Percentiles rank a stretch among this genome's conserved stretches.
Evolutionary conservation across 495 filamentous ascomycete genomes (phyloP).

Genomic region (Bathelium albidoporum): DNA sequence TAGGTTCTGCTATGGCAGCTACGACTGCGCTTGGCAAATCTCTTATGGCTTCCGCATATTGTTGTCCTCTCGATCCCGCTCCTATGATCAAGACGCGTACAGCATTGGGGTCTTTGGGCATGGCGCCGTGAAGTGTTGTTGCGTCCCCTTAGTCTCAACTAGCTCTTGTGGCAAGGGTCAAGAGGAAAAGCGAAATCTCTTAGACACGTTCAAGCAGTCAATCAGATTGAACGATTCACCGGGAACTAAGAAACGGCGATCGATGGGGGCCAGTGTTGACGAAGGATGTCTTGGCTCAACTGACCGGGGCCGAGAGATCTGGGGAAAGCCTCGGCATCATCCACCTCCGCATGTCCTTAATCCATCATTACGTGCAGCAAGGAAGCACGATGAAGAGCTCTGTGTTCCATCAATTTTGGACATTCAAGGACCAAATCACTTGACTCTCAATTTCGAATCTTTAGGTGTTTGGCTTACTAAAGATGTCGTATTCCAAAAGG

Average conservation of each 20-base stretch:
- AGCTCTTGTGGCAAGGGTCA: no score
- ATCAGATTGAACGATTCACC: no score
- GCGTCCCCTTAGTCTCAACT: neutral
- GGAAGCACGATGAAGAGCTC: neutral
- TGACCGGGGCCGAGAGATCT: neutral
- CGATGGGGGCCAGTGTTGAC: neutral
- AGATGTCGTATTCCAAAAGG: conserved; percentile 15
- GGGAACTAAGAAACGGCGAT: no score
- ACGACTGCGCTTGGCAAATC: conserved; percentile 50
- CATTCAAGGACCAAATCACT: neutral
- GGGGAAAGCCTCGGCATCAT: conserved; percentile 1
- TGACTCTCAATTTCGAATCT: neutral
- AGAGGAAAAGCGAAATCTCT: no score
- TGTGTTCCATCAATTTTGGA: neutral
- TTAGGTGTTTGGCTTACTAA: neutral
- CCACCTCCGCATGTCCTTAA: neutral
- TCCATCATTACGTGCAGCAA: neutral
- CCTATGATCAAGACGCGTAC: conserved; percentile 62
- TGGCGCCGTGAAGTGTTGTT: neutral
- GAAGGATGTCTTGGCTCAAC: neutral
- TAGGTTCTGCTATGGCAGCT: conserved; percentile 72
- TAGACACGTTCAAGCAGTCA: no score
- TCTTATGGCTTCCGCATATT: conserved; percentile 58
- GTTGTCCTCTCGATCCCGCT: conserved; percentile 70
- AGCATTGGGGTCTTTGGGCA: neutral